A percentile compares a stretch with the other conserved stretches of the same genome.
These are phyloP conservation scores for Didymella pinodella DNA, from an alignment of 2,329 filamentous ascomycete species.

Conservation along the genomic window DNA sequence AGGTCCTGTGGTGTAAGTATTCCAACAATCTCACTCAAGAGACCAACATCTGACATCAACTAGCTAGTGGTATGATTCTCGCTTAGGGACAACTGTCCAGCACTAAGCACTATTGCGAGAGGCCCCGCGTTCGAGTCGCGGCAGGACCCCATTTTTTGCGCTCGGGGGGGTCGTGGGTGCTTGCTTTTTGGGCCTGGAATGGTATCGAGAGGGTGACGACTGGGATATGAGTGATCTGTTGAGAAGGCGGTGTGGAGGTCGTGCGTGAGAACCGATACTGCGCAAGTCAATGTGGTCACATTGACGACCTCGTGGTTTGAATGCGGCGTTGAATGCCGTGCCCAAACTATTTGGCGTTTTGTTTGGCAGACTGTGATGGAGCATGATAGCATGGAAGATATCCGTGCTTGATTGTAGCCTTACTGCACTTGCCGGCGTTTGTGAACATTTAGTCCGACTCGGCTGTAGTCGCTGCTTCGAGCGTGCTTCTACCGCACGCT, in stretches of 20 bases:
- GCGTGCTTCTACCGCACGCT: not conserved
- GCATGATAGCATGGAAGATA: too few relatives aligned
- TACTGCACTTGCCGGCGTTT: not conserved
- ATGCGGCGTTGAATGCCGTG: not conserved
- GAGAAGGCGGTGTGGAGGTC: not conserved
- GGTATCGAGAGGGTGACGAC: not conserved
- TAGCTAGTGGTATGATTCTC: constrained; percentile 55
- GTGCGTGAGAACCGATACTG: not conserved
- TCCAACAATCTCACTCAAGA: too few relatives aligned
- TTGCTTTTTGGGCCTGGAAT: not conserved
- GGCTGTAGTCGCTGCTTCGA: not conserved
- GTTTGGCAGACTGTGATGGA: too few relatives aligned
- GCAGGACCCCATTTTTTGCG: constrained; percentile 22
- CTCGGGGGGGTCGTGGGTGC: too few relatives aligned
- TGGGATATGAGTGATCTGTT: not conserved
- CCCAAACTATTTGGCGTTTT: not conserved
- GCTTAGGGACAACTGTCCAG: constrained; percentile 61
- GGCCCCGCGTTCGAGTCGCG: constrained; percentile 29
- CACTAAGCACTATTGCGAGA: constrained; percentile 23
- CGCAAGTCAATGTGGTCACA: not conserved
- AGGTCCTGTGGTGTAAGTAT: constrained; percentile 53
- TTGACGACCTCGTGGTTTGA: not conserved
- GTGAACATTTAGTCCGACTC: not conserved
- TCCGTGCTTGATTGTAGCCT: not conserved
- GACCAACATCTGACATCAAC: too few relatives aligned